Conservation (phyloP, 108 stramenopile genomes). For the Cylindrotheca fusiformis region DNA sequence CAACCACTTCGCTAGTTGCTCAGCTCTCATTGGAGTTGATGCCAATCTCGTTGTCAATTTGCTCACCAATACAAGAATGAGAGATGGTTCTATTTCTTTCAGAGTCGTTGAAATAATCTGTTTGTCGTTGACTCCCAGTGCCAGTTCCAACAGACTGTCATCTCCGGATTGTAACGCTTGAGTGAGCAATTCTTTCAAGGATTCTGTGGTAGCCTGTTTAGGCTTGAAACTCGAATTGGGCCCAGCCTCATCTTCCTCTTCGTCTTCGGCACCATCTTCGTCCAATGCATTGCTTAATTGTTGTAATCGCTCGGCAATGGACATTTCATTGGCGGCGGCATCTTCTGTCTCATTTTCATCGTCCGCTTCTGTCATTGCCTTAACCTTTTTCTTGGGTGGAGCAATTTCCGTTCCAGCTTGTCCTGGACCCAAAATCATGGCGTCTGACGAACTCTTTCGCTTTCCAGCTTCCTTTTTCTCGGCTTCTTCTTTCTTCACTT, state of each 20-base stretch:
- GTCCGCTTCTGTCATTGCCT: constrained; percentile 1
- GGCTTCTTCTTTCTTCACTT: constrained; percentile 2
- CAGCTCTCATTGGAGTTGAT: constrained; percentile 42
- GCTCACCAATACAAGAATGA: constrained; percentile 26
- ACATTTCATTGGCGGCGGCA: constrained; percentile 15
- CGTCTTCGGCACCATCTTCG: constrained; percentile 25
- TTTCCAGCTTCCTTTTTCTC: constrained; percentile 4
- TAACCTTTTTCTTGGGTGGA: constrained; percentile 23
- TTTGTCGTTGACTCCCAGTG: constrained; percentile 39
- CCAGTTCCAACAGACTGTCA: constrained; percentile 49
- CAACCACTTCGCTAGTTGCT: constrained; percentile 43
- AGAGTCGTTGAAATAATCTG: constrained; percentile 35
- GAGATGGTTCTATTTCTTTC: constrained; percentile 24
- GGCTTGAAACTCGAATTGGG: constrained; percentile 27
- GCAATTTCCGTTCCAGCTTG: constrained; percentile 47
- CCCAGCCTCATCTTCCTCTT: constrained; percentile 28
- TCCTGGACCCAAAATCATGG: constrained; percentile 47
- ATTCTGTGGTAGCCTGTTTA: constrained; percentile 54
- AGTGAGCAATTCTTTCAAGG: constrained; percentile 39
- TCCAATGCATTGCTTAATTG: constrained; percentile 28
- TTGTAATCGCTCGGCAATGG: constrained; percentile 52
- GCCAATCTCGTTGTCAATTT: constrained; percentile 50
- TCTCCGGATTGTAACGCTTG: constrained; percentile 56
- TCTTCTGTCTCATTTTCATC: constrained; percentile 27
- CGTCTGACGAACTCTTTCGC: constrained; percentile 18